Percentiles rank a stretch among this genome's conserved stretches.
phyloP scores from a whole-genome alignment of 306 rosid genomes.

The Citrullus mucosospermus region DNA sequence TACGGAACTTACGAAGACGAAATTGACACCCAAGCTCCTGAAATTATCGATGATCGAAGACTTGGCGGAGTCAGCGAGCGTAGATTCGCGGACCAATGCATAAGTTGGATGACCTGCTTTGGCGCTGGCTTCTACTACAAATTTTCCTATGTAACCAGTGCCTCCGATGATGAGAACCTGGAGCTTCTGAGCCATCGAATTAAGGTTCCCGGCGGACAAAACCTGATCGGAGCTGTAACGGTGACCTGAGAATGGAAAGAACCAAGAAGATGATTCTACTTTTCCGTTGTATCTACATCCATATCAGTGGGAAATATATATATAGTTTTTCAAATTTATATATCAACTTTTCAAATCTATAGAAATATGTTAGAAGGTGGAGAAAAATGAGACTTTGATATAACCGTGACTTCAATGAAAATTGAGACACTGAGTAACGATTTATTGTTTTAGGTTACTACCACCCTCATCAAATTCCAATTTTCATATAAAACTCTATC shows the following conservation, averaged over 20 bases:
- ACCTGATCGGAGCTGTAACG: not conserved
- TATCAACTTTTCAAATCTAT: too few species aligned
- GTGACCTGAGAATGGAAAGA: not conserved
- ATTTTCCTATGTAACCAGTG: slow-evolving; percentile 26
- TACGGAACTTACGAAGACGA: slow-evolving; percentile 8
- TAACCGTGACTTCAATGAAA: too few species aligned
- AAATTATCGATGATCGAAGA: slow-evolving; percentile 14
- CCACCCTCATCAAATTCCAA: too few species aligned
- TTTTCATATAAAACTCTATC: too few species aligned
- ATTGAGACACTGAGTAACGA: too few species aligned
- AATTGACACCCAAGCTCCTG: slow-evolving; percentile 14
- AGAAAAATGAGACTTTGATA: too few species aligned
- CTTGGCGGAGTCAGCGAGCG: slow-evolving; percentile 17
- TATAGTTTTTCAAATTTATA: too few species aligned
- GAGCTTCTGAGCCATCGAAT: slow-evolving; percentile 13
- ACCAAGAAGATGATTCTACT: too few species aligned
- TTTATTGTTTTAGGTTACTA: too few species aligned
- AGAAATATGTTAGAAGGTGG: too few species aligned
- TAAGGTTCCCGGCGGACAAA: not conserved
- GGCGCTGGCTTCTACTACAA: slow-evolving; percentile 26
- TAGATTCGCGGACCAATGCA: slow-evolving; percentile 19
- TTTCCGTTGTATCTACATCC: too few species aligned
- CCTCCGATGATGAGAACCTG: slow-evolving; percentile 29
- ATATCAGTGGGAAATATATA: too few species aligned
- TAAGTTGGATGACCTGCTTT: slow-evolving; percentile 24